These are phyloP conservation scores for Wickerhamiella kurtzmanii DNA, from an alignment of 805 yeast genomes.

Conservation along the genomic window DNA sequence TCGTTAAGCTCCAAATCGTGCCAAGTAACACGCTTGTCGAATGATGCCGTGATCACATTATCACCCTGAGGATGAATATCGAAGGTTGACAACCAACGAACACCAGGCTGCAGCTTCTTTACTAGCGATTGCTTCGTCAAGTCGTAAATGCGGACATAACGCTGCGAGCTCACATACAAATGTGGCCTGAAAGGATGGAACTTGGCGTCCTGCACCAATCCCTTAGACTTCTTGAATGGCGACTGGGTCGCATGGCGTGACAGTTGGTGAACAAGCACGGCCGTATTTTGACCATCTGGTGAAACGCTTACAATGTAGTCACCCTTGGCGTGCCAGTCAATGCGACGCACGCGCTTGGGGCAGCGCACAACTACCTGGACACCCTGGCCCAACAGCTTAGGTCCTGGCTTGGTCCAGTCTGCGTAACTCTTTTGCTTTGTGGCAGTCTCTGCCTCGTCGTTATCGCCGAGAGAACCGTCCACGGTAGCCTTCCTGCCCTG, in stretches of 20 bases:
- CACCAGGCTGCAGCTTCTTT: constrained; percentile 86
- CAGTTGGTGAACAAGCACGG: constrained; percentile 87
- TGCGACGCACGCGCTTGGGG: constrained; percentile 51
- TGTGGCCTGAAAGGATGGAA: constrained; percentile 96
- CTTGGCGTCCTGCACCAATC: constrained; percentile 88
- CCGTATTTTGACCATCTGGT: constrained; percentile 79
- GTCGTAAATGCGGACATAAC: constrained; percentile 83
- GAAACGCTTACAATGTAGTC: constrained; percentile 94
- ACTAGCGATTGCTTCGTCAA: constrained; percentile 70
- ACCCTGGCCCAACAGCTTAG: constrained; percentile 47
- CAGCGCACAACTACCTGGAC: constrained; percentile 61
- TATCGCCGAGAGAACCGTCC: constrained; percentile 15
- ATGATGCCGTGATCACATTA: constrained; percentile 81
- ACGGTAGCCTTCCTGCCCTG: constrained; percentile 21
- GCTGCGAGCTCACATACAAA: constrained; percentile 83
- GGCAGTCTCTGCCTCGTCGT: constrained; percentile 27
- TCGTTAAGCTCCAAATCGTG: constrained; percentile 82
- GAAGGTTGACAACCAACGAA: constrained; percentile 81
- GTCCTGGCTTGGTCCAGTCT: constrained; percentile 72
- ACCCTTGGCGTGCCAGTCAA: constrained; percentile 95
- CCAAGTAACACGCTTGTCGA: constrained; percentile 92
- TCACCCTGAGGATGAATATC: constrained; percentile 97
- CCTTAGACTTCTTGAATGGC: constrained; percentile 86
- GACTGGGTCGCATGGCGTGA: constrained; percentile 92
- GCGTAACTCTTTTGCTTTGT: constrained; percentile 28